Conservation (phyloP, 805 yeast genomes). For the Wickerhamomyces silvicola region DNA sequence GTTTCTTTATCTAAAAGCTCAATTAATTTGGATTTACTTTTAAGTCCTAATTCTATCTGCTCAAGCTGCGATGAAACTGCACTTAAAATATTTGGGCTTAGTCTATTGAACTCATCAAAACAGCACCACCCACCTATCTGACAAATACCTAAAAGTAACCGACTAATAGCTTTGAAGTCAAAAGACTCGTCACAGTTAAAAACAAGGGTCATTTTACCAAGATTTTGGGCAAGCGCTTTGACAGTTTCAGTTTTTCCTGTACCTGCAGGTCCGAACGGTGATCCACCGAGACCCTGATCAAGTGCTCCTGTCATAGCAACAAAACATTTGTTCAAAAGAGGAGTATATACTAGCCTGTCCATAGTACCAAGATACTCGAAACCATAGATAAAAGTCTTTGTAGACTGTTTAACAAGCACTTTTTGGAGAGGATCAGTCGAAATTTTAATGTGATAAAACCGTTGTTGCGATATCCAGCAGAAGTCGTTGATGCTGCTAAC, state of each 20-base stretch:
- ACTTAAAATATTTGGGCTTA: conserved; percentile 64
- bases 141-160: conserved; percentile 73
- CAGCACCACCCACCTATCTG: conserved; percentile 92
- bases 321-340: conserved; percentile 58
- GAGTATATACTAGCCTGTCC: conserved; percentile 70
- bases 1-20: conserved; percentile 38
- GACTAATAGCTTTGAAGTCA: conserved; percentile 70
- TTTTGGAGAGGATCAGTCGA: conserved; percentile 24
- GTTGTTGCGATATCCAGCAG: conserved; percentile 48
- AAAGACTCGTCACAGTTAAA: conserved; percentile 90
- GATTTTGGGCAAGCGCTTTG: conserved; percentile 71
- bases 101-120: conserved; percentile 89
- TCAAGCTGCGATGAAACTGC: conserved; percentile 82
- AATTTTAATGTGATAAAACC: conserved; percentile 28
- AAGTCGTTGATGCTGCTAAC: conserved; percentile 18
- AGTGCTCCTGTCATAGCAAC: conserved; percentile 70
- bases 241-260: conserved; percentile 94
- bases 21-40: conserved; percentile 16
- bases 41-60: conserved; percentile 53
- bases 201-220: conserved; percentile 79
- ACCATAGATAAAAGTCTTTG: conserved; percentile 53
- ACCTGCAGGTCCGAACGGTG: conserved; percentile 95
- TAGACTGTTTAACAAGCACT: conserved; percentile 46
- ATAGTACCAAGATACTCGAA: conserved; percentile 77
- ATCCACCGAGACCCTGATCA: conserved; percentile 73